phyloP scores from a whole-genome alignment of 305 asterid species.

The Fraxinus platypoda region DNA sequence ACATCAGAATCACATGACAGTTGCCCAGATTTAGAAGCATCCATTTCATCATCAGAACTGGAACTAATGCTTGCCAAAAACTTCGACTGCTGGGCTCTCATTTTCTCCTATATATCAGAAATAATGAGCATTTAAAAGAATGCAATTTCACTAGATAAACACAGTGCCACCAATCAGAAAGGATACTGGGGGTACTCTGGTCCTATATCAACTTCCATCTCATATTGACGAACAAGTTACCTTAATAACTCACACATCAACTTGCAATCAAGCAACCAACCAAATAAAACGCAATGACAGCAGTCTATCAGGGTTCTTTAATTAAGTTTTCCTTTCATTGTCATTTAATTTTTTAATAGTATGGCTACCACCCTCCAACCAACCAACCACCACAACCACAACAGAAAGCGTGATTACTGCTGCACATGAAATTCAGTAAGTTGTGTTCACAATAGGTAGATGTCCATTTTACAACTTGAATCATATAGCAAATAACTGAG shows the following conservation, averaged over 20 bases:
- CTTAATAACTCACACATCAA: constrained; percentile 8
- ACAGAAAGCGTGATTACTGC: neutral
- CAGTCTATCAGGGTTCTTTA: neutral
- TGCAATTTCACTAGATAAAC: constrained; percentile 18
- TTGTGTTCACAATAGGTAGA: neutral
- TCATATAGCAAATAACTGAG: constrained; percentile 7
- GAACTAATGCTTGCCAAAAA: constrained; percentile 71
- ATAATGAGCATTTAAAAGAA: constrained; percentile 19
- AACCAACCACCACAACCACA: neutral
- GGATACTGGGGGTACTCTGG: constrained; percentile 2
- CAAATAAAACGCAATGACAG: constrained; percentile 12
- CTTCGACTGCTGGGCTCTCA: constrained; percentile 87
- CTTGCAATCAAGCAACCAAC: constrained; percentile 2
- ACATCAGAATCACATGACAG: constrained; percentile 48
- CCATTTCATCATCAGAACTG: constrained; percentile 52
- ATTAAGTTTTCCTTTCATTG: neutral
- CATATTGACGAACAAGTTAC: neutral
- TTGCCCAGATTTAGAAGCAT: constrained; percentile 48
- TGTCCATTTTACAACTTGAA: constrained; percentile 14
- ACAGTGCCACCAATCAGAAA: constrained; percentile 8
- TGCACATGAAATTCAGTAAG: neutral
- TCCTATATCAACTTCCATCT: constrained; percentile 2
- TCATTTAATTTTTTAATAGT: neutral
- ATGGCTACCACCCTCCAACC: neutral
- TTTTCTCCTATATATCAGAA: constrained; percentile 62